Percentiles rank a stretch among this genome's conserved stretches.
Conservation (phyloP, 345 rosid species). For the Cardamine chenopodiifolia region DNA sequence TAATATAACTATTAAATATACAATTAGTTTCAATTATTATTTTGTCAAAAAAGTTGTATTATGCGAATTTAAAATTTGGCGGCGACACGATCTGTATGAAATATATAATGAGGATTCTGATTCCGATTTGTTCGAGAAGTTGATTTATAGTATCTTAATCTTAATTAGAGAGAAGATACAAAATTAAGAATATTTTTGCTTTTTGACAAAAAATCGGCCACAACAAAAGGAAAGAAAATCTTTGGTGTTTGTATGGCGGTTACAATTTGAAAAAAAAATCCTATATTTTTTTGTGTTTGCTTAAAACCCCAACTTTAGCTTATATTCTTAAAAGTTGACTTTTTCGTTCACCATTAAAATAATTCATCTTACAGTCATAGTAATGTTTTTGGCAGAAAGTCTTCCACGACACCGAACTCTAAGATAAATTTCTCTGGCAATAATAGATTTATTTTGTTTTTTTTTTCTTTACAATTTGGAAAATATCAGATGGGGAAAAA, state of each 20-base stretch:
- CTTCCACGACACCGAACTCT: not conserved
- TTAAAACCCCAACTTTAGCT: not conserved
- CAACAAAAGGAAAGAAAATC: not conserved
- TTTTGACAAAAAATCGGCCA: not conserved
- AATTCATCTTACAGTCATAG: not conserved
- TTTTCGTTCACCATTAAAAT: not conserved
- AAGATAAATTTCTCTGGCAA: not conserved
- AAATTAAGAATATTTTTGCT: not conserved
- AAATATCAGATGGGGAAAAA: not conserved
- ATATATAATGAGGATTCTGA: not conserved
- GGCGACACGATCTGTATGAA: not conserved
- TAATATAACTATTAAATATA: too few relatives aligned
- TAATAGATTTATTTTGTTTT: not conserved
- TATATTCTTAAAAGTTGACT: slow-evolving; percentile 20
- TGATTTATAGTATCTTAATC: not conserved
- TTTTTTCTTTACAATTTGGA: not conserved
- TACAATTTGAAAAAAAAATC: not conserved
- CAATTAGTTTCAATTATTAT: not conserved
- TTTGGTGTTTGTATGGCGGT: not conserved
- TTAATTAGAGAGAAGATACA: not conserved
- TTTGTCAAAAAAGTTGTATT: not conserved
- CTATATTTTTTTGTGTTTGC: not conserved
- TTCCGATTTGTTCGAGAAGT: not conserved
- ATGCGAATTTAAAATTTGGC: not conserved
- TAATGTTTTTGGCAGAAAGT: not conserved